Conservation (phyloP, 306 rosid genomes). For the Erythrophleum fordii region DNA sequence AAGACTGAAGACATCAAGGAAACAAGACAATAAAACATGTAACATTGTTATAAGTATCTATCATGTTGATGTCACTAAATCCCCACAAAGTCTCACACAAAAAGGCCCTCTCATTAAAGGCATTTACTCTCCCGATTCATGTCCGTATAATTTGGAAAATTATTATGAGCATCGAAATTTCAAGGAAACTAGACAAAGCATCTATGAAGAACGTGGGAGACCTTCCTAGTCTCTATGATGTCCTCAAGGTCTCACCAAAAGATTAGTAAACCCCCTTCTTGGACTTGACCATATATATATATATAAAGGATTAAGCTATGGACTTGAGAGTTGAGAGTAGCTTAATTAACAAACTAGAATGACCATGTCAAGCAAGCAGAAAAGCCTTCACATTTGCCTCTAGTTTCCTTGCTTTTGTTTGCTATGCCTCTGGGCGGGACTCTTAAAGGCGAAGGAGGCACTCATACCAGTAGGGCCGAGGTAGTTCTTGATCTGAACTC, state of each 20-base stretch:
- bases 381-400: not conserved
- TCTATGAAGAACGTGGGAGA: not conserved
- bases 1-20: not conserved
- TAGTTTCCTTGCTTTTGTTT: not conserved
- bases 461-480: conserved; percentile 37
- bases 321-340: not conserved
- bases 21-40: not conserved
- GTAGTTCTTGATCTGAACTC: conserved; percentile 43
- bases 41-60: not conserved
- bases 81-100: too few relatives aligned
- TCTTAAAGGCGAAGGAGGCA: conserved; percentile 15
- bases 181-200: not conserved
- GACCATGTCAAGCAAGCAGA: not conserved
- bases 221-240: not conserved
- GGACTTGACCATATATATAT: not conserved
- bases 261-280: not conserved
- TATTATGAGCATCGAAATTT: not conserved
- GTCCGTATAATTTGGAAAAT: not conserved
- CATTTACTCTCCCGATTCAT: too few relatives aligned
- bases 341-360: not conserved
- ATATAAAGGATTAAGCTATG: not conserved
- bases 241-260: not conserved
- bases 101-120: not conserved
- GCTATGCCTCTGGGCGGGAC: not conserved
- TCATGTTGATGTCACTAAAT: too few relatives aligned